Percentiles rank a stretch among this genome's conserved stretches.
Conservation (phyloP, 805 yeast genomes). For the Schizosaccharomyces octosporus region DNA sequence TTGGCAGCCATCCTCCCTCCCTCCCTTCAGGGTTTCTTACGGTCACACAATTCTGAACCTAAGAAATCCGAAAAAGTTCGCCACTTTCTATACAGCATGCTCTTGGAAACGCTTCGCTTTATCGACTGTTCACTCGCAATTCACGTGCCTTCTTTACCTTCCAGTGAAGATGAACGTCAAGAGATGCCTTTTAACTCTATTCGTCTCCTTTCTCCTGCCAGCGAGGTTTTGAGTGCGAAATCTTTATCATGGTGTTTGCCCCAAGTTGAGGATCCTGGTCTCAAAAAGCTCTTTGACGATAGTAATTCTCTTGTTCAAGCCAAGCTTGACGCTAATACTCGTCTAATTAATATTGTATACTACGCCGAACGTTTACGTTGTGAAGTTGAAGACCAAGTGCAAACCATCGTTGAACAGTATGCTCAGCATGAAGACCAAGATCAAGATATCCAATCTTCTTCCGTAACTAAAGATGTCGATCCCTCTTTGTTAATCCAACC, state of each 20-base stretch:
- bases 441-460: neutral
- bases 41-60: neutral
- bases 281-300: conserved; percentile 22
- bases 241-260: neutral
- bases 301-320: conserved; percentile 34
- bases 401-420: conserved; percentile 24
- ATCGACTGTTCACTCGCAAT: neutral
- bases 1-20: neutral
- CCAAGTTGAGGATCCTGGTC: neutral
- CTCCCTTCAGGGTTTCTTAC: neutral
- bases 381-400: conserved; percentile 51
- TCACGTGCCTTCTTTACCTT: neutral
- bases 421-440: neutral
- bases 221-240: neutral
- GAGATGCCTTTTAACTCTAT: neutral
- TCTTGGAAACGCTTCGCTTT: neutral
- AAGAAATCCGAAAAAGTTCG: neutral
- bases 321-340: conserved; percentile 42
- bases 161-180: neutral
- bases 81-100: neutral
- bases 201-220: neutral
- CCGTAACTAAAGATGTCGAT: too few species aligned
- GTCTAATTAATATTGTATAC: conserved; percentile 50
- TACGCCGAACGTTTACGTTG: conserved; percentile 52
- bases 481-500: neutral